A percentile compares a stretch with the other conserved stretches of the same genome.
Conservation (phyloP, 1,284 basidiomycete genomes). For the Heterobasidion annosum region DNA sequence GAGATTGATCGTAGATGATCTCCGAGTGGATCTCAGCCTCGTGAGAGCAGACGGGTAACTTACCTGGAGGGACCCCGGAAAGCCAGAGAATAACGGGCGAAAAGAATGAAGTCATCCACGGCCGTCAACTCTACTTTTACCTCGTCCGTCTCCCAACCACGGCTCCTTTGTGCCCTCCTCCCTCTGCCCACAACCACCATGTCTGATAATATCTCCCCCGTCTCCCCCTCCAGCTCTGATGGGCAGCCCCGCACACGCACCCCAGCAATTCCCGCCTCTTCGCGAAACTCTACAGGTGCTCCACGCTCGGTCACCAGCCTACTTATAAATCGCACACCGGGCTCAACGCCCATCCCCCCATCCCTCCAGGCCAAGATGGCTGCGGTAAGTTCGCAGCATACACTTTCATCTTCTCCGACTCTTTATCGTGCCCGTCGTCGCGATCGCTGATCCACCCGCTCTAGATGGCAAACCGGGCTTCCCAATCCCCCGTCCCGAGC, state of each 20-base stretch:
- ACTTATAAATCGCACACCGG: constrained; percentile 25
- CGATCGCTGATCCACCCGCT: not conserved
- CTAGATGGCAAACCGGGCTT: constrained; percentile 49
- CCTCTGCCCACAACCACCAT: not conserved
- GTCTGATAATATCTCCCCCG: not conserved
- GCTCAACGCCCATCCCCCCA: constrained; percentile 73
- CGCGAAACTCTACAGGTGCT: constrained; percentile 15
- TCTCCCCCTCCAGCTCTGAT: constrained; percentile 1
- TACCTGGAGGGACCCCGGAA: not conserved
- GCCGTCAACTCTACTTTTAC: not conserved
- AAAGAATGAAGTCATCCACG: not conserved
- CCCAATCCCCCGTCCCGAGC: constrained; percentile 17
- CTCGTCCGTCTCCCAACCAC: not conserved
- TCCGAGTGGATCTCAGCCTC: no score
- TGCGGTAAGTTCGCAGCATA: constrained; percentile 41
- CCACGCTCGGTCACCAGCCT: constrained; percentile 29
- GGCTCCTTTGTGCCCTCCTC: not conserved
- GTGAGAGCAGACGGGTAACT: no score
- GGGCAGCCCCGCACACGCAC: constrained; percentile 16
- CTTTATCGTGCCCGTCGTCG: constrained; percentile 5
- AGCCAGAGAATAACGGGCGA: not conserved
- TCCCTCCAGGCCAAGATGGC: constrained; percentile 91
- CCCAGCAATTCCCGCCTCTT: constrained; percentile 14
- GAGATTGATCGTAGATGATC: no score
- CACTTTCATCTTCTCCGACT: not conserved